Evolutionary conservation across 2,329 filamentous ascomycete species (phyloP).

Genomic region (Ophiostoma populinum): DNA sequence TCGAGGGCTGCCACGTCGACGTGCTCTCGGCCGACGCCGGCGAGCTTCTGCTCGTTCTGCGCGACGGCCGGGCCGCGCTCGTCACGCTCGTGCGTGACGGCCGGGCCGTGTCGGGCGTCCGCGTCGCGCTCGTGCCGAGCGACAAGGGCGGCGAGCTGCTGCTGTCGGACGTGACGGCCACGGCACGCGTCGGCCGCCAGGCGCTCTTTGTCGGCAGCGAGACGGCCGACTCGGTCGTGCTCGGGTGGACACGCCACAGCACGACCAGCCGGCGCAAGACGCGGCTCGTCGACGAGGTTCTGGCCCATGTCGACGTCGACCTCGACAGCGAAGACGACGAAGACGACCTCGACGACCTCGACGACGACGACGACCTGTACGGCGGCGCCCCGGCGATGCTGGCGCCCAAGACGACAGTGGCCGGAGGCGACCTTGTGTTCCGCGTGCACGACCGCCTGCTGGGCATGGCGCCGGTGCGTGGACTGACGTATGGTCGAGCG

Average conservation of each 20-base stretch:
- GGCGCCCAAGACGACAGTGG: conserved; percentile 17
- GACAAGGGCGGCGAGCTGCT: conserved; percentile 48
- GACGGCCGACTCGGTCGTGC: conserved; percentile 58
- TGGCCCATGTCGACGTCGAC: conserved; percentile 16
- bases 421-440: conserved; percentile 50
- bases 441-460: conserved; percentile 58
- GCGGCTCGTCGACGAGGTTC: conserved; percentile 29
- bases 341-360: conserved; percentile 22
- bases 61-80: conserved; percentile 56
- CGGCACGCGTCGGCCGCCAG: conserved; percentile 49
- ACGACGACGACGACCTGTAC: conserved; percentile 48
- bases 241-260: conserved; percentile 58
- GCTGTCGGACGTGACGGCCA: conserved; percentile 46
- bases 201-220: conserved; percentile 76
- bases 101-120: conserved; percentile 73
- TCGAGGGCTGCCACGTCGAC: conserved; percentile 70
- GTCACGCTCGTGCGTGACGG: conserved; percentile 78
- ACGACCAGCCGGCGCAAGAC: conserved; percentile 45
- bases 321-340: conserved; percentile 24
- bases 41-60: conserved; percentile 69
- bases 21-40: conserved; percentile 59
- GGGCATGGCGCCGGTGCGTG: conserved; percentile 64
- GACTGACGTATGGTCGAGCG: conserved; percentile 51
- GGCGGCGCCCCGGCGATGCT: conserved; percentile 28
- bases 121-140: conserved; percentile 45